Evolutionary conservation across 768 basidiomycete species (phyloP), one percentile per base, ranked within the genome.

Genomic region (Xerocomus brunneocitrinus): DNA sequence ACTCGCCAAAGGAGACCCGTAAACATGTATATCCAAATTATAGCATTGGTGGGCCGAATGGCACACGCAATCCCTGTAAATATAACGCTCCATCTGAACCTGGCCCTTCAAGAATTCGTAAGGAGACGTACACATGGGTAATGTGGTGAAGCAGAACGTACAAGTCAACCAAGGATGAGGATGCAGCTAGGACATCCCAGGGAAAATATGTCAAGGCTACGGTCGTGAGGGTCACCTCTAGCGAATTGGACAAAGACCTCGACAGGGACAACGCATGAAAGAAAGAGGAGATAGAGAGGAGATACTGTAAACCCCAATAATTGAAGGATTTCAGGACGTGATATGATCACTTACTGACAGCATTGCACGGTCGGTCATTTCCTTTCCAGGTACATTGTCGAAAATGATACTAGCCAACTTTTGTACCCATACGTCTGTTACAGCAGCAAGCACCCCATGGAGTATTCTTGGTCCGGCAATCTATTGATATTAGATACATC

Each of bases 231-330:
- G 91, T 84, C 0, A 93, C 93, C 65, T 99, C 97, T 27, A 95
- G 72, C 12, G 93, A 95, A 66, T 98, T 99, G 30, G 92, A 95
- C 49, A 98, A 73, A 1, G 94, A 90, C 34, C 97, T 81, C 4
- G 94, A 88, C 25, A 97, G 74, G 1, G 90, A 80, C 49, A 95
- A 76, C 0, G 81, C 82, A 69, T 98, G 82, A 73, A 98, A 98
- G 64, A 95, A 82, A 5, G 91, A 95, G 1, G 86, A 82, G 47
- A 95, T 64, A 27, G 92, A 91, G 35, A 98, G 67, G 54, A 93
- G 76, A 35, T 86, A 70, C 94, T 98, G 58, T 39, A 16, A 42
- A 22, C 22, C 40, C 40, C 28, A 52, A 42, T 40, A 30, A 49
- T n/a, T 24, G 34, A 42, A 39, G 5, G 19, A 19, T 14, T 38